Evolutionary conservation across 176 grass and related monocot genomes (phyloP).

Genomic region (Avena sativa): DNA sequence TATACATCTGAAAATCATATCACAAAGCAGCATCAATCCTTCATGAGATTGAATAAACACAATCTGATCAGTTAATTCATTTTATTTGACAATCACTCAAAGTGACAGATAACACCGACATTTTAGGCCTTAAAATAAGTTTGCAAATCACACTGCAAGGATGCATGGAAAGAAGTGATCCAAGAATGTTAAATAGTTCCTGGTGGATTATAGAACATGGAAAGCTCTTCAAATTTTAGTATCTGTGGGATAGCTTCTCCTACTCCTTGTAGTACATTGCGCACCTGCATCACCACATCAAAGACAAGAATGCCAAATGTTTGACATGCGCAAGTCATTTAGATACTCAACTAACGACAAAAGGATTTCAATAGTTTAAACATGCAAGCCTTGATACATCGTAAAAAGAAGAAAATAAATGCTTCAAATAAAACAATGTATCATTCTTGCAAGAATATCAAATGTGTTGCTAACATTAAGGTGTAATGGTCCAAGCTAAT

Average conservation of each 20-base stretch:
- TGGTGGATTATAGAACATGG: constrained; percentile 29
- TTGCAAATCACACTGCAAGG: constrained; percentile 44
- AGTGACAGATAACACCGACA: constrained; percentile 16
- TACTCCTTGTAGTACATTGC: constrained; percentile 85
- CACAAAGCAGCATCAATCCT: neutral
- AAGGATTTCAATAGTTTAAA: neutral
- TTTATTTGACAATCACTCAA: constrained; percentile 54
- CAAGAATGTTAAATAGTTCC: constrained; percentile 44
- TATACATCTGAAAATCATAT: neutral
- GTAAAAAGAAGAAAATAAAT: too few species aligned
- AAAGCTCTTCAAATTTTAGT: constrained; percentile 43
- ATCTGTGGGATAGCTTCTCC: constrained; percentile 92
- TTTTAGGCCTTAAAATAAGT: constrained; percentile 42
- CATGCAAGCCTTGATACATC: neutral
- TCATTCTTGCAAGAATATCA: too few species aligned
- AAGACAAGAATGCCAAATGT: constrained; percentile 24
- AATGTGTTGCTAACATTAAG: neutral
- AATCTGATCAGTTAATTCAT: constrained; percentile 31
- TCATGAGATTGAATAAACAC: neutral
- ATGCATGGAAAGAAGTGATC: constrained; percentile 30
- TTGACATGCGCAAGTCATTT: neutral
- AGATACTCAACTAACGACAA: neutral
- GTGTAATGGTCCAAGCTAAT: neutral
- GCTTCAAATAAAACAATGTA: neutral
- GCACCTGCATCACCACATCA: constrained; percentile 60